Base-by-base conservation (phyloP, 805 yeast genomes). In the Metschnikowia aberdeeniae region DNA sequence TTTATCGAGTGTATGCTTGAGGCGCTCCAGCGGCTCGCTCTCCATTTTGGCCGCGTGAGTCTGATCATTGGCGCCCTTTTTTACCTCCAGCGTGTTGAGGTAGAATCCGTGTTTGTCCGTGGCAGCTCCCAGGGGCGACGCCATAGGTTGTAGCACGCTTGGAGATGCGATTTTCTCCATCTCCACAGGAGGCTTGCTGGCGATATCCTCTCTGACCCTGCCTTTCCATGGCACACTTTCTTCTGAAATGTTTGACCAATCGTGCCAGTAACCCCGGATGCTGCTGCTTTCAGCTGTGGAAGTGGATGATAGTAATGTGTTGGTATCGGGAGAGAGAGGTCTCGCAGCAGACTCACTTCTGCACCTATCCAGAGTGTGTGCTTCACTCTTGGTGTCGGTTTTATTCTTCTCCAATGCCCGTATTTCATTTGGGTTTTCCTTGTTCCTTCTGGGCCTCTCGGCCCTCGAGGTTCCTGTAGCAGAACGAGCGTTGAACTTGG, bases 71-170 rank as follows among this genome's bases (percentile, higher is more conserved):
- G 26, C 26, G 8, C 8, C 26, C 8, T 22, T 22, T 22, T 22
- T 22, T 1, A 22, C 6, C 26, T 22, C 26, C 9, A 26, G 26
- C 17, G 8, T 6, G 20, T 58, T 68, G 40, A 55, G 67, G 28
- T 76, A 61, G 52, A 78, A 77, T 1, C 82, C 82, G 57, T 69
- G 77, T 50, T 71, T 62, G 56, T 77, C 82, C 10, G 77, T 66
- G 30, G 67, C 57, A 10, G 62, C 22, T 55, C 62, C 37, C 28
- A 29, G 12, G 19, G 55, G 20, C n/a, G 41, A 36, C 8, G 42
- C 33, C 33, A 34, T 41, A 1, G 24, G 36, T 28, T 22, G 26
- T 22, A 22, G 26, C 26, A 32, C 46, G 5, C 34, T 36, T 5
- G 38, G 39, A 5, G 30, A 26, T 5, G 44, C 48, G 1, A 63